Evolutionary conservation across 805 yeast genomes (phyloP).

Genomic region (Monosporozyma siamensis): DNA sequence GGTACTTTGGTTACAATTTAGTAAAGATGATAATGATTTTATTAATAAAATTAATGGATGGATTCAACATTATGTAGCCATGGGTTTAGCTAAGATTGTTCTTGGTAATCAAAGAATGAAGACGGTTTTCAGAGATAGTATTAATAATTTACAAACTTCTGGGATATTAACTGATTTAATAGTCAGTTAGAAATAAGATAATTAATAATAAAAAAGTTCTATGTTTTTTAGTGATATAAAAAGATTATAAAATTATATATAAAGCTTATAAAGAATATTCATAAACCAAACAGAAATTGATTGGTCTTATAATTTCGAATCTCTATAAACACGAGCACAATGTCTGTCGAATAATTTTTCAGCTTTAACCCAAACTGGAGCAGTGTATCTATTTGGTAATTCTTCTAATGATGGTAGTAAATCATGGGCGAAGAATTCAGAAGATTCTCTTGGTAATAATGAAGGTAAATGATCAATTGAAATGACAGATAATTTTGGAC

Average conservation of each 20-base stretch:
- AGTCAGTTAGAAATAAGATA: constrained; percentile 4
- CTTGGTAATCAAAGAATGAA: constrained; percentile 45
- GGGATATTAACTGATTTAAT: constrained; percentile 11
- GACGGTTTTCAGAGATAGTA: constrained; percentile 32
- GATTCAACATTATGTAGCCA: constrained; percentile 35
- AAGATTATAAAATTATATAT: neutral
- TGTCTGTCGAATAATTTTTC: constrained; percentile 75
- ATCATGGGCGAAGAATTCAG: constrained; percentile 83
- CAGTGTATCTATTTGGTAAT: constrained; percentile 68
- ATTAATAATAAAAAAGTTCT: too few relatives aligned
- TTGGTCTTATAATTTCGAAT: constrained; percentile 37
- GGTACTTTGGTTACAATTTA: constrained; percentile 33
- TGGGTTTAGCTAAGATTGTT: constrained; percentile 39
- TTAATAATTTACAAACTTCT: constrained; percentile 23
- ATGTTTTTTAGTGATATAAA: neutral
- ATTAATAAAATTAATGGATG: constrained; percentile 23
- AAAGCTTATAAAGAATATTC: neutral
- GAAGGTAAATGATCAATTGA: constrained; percentile 97
- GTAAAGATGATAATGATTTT: constrained; percentile 27
- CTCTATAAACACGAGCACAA: constrained; percentile 57
- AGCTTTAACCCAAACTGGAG: constrained; percentile 91
- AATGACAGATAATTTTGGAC: constrained; percentile 83
- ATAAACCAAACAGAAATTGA: too few relatives aligned
- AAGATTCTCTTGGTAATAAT: constrained; percentile 91
- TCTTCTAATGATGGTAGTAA: constrained; percentile 81